phyloP scores from a whole-genome alignment of 139 green algal genomes.

The Chlamydomonas sphaeroides region DNA sequence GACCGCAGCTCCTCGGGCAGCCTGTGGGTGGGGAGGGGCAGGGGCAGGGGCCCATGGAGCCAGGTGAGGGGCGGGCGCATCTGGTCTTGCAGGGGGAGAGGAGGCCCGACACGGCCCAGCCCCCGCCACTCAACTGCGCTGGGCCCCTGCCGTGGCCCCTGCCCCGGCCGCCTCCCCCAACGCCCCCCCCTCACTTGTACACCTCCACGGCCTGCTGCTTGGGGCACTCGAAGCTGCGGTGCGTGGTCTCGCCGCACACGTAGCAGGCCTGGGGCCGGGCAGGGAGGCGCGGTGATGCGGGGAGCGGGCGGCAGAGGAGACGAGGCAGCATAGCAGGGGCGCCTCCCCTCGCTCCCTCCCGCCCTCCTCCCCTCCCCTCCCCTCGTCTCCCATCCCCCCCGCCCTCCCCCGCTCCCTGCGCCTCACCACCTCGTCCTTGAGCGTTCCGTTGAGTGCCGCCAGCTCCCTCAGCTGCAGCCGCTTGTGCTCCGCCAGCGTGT shows the following conservation, averaged over 20 bases:
- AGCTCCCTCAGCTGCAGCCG: conserved; percentile 92
- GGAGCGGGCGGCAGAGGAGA: background rate
- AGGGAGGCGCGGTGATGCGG: background rate
- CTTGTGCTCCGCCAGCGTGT: conserved; percentile 95
- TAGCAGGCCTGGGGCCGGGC: conserved; percentile 49
- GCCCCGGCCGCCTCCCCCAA: background rate
- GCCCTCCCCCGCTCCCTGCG: background rate
- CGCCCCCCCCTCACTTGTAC: conserved; percentile 23
- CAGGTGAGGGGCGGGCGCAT: no score
- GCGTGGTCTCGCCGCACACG: conserved; percentile 61
- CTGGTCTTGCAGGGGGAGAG: no score
- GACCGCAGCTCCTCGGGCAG: conserved; percentile 79
- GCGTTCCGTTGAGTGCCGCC: conserved; percentile 91
- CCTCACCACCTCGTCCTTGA: conserved; percentile 67
- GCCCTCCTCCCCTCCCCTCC: background rate
- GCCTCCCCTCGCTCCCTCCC: background rate
- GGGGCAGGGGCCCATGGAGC: background rate
- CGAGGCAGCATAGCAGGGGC: background rate
- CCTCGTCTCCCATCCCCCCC: conserved; percentile 42
- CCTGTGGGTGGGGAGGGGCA: conserved; percentile 43
- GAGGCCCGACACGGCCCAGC: no score
- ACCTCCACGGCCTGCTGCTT: conserved; percentile 50
- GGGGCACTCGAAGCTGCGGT: conserved; percentile 63
- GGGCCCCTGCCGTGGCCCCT: background rate
- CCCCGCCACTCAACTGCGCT: background rate